Evolutionary conservation across 2,329 filamentous ascomycete species (phyloP), one percentile per base, ranked within the genome.

Genomic region (Gnomoniopsis smithogilvyi): DNA sequence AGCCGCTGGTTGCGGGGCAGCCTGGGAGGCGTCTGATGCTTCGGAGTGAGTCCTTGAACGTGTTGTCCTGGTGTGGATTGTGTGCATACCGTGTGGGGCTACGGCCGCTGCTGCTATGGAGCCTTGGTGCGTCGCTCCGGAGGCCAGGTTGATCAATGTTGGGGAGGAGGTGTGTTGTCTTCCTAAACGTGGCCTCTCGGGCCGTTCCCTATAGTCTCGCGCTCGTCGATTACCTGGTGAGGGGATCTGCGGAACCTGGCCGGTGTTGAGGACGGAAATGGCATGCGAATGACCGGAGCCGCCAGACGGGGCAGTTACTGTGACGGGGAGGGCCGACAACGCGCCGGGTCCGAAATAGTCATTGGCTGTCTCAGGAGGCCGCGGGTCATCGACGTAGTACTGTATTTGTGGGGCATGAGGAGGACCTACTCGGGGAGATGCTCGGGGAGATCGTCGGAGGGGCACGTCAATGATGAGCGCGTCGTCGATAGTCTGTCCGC

Each of bases 381-480:
- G 78, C 21, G 78, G 76, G 22, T 90, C 87, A 30, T 92, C 88
- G 63, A 76, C 73, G 68, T 84, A 83, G 68, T 84, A 85, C 61
- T 78, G 77, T 49, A 73, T 61, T 47, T 72, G 70, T 17, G 75
- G 69, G 49, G 73, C 68, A 65, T 77, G 73, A 49, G 77, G 70
- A 58, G 81, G 74, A 65, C 77, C 79, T 8, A 74, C 71, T 60
- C 87, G 81, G 2, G 93, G 93, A 11, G 92, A 96, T 12, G 90
- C 87, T 65, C 88, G 89, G 1, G 93, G 92, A 0, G 91, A 93
- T 61, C 89, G 84, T 56, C 87, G 85, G 38, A 80, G 77, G 17
- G 92, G 91, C 21, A 96, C 86, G 67, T 98, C 93, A 69, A 99
- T 96, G 64, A 97, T 71, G 62, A 99, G 81, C 8, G 95, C 95